A percentile compares a stretch with the other conserved stretches of the same genome.
These are phyloP conservation scores for Metschnikowia similis DNA, from an alignment of 805 yeast genomes.

Conservation along the genomic window DNA sequence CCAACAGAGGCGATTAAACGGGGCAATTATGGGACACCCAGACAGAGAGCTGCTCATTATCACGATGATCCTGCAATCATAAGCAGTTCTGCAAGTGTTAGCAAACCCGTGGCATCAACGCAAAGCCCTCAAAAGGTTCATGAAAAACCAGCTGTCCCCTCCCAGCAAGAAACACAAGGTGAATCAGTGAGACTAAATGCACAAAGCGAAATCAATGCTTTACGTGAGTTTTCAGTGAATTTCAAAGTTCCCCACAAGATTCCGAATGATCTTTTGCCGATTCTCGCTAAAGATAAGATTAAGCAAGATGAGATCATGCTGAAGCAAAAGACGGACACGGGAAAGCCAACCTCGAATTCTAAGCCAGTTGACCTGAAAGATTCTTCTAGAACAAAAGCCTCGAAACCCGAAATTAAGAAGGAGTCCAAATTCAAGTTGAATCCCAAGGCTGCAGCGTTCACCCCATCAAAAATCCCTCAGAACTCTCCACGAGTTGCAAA, in stretches of 20 bases:
- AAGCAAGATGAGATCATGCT: conserved; percentile 59
- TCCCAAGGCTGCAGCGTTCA: conserved; percentile 63
- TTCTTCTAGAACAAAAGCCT: background rate
- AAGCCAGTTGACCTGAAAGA: conserved; percentile 5
- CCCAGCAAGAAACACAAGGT: conserved; percentile 15
- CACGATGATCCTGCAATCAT: conserved; percentile 67
- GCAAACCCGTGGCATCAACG: conserved; percentile 12
- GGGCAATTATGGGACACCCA: conserved; percentile 53
- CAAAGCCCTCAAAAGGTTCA: background rate
- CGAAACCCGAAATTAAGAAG: conserved; percentile 7
- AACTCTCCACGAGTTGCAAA: conserved; percentile 27
- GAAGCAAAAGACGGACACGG: conserved; percentile 24
- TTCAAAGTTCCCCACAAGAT: conserved; percentile 63
- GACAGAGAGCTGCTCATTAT: conserved; percentile 48
- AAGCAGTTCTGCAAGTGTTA: conserved; percentile 43
- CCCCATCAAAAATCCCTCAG: conserved; percentile 41
- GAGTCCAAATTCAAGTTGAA: conserved; percentile 55
- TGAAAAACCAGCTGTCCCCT: conserved; percentile 3
- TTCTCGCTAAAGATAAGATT: conserved; percentile 60
- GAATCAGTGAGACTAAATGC: conserved; percentile 45
- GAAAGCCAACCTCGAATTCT: background rate
- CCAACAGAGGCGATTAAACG: conserved; percentile 14
- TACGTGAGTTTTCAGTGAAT: conserved; percentile 74
- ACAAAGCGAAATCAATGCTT: conserved; percentile 62
- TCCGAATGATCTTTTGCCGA: conserved; percentile 67